A percentile compares a stretch with the other conserved stretches of the same genome.
These are phyloP conservation scores for Chrysopogon serrulatus DNA, from an alignment of 176 grass and related monocot genomes.

Conservation along the genomic window DNA sequence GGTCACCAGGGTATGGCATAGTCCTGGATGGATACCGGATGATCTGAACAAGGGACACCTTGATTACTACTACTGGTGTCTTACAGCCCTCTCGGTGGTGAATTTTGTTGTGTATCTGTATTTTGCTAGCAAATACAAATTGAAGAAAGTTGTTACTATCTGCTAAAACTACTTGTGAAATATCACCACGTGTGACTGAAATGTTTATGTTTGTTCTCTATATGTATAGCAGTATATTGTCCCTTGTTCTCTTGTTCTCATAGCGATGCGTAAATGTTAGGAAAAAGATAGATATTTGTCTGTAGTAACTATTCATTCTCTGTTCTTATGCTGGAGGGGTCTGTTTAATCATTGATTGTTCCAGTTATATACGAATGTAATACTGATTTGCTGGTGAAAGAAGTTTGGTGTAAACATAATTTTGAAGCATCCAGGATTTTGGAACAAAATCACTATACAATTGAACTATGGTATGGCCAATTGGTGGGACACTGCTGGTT, in stretches of 20 bases:
- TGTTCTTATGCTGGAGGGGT: background rate
- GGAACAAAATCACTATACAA: background rate
- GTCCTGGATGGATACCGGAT: constrained; percentile 79
- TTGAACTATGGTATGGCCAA: background rate
- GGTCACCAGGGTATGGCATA: constrained; percentile 24
- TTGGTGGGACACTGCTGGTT: background rate
- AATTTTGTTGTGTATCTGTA: constrained; percentile 65
- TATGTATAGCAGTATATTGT: too few species aligned
- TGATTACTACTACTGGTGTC: constrained; percentile 71
- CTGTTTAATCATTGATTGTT: background rate
- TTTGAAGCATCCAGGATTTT: background rate
- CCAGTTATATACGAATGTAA: background rate
- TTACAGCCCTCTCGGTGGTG: constrained; percentile 32
- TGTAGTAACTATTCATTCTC: background rate
- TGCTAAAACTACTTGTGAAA: constrained; percentile 8
- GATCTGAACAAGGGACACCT: constrained; percentile 77
- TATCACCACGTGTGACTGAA: background rate
- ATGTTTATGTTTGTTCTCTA: background rate
- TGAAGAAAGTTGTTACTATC: constrained; percentile 57
- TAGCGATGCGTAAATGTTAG: background rate
- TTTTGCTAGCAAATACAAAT: constrained; percentile 68
- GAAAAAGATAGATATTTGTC: background rate
- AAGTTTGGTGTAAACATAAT: background rate
- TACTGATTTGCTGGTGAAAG: background rate
- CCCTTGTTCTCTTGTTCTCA: background rate